Conservation (phyloP, 257 asterid species). For the Catharanthus roseus region DNA sequence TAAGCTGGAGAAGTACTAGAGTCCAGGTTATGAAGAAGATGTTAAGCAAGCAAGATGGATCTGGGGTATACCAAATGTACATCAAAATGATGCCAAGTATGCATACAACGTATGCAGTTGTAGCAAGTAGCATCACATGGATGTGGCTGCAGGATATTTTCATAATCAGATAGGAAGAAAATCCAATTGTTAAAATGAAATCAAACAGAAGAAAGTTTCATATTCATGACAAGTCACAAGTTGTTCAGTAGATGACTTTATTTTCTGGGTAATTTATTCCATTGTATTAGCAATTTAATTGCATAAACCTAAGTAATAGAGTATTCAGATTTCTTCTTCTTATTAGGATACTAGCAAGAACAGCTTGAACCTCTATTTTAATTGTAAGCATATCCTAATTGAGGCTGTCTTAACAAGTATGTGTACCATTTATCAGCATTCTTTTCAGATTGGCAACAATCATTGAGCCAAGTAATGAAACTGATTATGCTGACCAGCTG, state of each 20-base stretch:
- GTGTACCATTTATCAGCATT: slow-evolving; percentile 40
- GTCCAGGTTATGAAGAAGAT: slow-evolving; percentile 54
- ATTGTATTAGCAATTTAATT: not conserved
- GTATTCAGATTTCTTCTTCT: not conserved
- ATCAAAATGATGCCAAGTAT: slow-evolving; percentile 44
- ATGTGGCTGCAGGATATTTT: slow-evolving; percentile 31
- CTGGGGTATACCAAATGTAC: slow-evolving; percentile 55
- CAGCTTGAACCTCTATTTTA: not conserved
- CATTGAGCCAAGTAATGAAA: slow-evolving; percentile 48
- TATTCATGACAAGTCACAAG: not conserved
- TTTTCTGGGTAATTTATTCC: not conserved
- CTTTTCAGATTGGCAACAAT: slow-evolving; percentile 37
- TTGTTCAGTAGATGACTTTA: not conserved
- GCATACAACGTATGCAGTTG: slow-evolving; percentile 39
- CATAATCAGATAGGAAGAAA: not conserved
- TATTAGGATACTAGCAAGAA: too few relatives aligned
- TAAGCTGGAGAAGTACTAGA: slow-evolving; percentile 46
- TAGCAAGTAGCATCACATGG: slow-evolving; percentile 43
- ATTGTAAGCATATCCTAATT: not conserved
- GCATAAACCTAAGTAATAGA: not conserved
- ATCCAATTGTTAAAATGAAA: not conserved
- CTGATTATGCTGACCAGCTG: slow-evolving; percentile 48
- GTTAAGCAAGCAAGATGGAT: slow-evolving; percentile 44
- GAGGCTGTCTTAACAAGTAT: not conserved
- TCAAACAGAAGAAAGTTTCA: not conserved